A percentile compares a stretch with the other conserved stretches of the same genome.
These are phyloP conservation scores for Ustilago xerochloae DNA, from an alignment of 1,284 basidiomycete genomes.

Conservation along the genomic window DNA sequence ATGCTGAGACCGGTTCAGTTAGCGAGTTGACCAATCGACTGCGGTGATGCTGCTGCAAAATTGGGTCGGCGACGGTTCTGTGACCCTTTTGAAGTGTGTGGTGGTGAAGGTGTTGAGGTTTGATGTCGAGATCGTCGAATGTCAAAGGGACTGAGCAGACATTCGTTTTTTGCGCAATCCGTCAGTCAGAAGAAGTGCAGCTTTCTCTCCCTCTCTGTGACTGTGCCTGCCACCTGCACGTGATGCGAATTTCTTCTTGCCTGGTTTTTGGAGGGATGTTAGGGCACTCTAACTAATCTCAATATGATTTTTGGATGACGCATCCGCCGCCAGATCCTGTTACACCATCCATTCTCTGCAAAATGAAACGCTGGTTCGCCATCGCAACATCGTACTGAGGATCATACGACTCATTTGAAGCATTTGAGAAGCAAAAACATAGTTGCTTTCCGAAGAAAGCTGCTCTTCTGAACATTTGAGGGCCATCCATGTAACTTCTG, in stretches of 20 bases:
- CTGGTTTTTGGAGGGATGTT: constrained; percentile 13
- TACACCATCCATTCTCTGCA: not conserved
- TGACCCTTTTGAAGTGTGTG: too few relatives aligned
- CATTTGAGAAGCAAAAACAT: constrained; percentile 26
- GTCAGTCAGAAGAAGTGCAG: constrained; percentile 2
- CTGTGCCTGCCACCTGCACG: constrained; percentile 32
- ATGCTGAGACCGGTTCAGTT: not conserved
- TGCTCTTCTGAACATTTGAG: constrained; percentile 33
- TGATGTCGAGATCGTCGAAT: not conserved
- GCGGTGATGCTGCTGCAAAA: not conserved
- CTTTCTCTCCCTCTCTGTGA: not conserved
- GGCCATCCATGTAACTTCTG: constrained; percentile 30
- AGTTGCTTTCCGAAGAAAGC: constrained; percentile 40
- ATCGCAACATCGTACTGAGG: not conserved
- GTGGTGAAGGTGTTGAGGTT: not conserved
- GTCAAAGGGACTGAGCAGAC: not conserved
- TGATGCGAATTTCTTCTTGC: constrained; percentile 47
- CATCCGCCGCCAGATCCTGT: not conserved
- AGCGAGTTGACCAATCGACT: not conserved
- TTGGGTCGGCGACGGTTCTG: too few relatives aligned
- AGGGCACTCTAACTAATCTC: too few relatives aligned
- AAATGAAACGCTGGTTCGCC: not conserved
- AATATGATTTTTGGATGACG: too few relatives aligned
- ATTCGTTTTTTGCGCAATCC: constrained; percentile 18
- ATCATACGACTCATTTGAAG: not conserved